Percentiles rank a stretch among this genome's conserved stretches.
phyloP scores from a whole-genome alignment of 1,284 basidiomycete genomes.

The Ustilago tritici region DNA sequence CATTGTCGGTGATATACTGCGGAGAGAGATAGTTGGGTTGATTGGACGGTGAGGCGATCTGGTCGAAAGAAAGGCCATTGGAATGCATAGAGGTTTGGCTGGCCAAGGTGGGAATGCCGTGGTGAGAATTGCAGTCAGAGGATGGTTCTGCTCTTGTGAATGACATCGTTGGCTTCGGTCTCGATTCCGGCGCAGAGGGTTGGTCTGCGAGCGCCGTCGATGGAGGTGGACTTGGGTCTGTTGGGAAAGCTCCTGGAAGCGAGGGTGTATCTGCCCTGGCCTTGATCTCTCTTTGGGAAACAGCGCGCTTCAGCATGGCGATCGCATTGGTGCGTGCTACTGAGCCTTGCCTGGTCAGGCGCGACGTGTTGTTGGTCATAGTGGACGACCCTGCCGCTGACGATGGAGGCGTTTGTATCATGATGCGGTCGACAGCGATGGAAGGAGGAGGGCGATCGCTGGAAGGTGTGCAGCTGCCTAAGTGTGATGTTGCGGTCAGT shows the following conservation, averaged over 20 bases:
- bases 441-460: not conserved
- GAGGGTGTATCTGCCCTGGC: slow-evolving; percentile 27
- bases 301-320: slow-evolving; percentile 60
- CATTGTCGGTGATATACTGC: not conserved
- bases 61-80: slow-evolving; percentile 8
- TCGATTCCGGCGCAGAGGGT: not conserved
- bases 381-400: slow-evolving; percentile 15
- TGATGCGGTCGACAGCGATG: not conserved
- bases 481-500: not conserved
- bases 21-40: no score
- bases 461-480: not conserved
- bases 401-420: slow-evolving; percentile 17
- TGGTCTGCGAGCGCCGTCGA: not conserved
- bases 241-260: slow-evolving; percentile 21
- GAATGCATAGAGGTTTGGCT: not conserved
- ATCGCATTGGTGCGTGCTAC: slow-evolving; percentile 55
- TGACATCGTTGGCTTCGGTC: not conserved
- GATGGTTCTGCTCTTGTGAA: slow-evolving; percentile 8
- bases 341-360: slow-evolving; percentile 39
- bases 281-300: slow-evolving; percentile 57
- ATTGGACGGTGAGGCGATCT: slow-evolving; percentile 2
- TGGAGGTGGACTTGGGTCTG: not conserved
- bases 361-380: slow-evolving; percentile 14
- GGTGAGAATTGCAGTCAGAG: not conserved
- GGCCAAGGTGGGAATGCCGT: not conserved